Conservation (phyloP, 805 yeast genomes). For the Metschnikowia similis region DNA sequence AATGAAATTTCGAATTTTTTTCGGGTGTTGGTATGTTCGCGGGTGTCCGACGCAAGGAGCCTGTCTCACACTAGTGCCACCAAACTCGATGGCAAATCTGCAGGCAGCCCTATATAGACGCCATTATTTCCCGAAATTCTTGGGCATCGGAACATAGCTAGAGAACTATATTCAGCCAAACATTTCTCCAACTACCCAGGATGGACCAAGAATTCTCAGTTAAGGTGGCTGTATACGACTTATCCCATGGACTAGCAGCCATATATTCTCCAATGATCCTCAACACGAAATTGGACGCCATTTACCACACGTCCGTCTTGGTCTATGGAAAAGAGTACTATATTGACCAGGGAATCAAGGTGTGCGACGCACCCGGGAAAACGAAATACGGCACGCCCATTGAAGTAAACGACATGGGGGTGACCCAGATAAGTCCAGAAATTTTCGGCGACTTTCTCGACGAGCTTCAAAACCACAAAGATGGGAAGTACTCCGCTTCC, state of each 20-base stretch:
- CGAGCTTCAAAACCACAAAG: slow-evolving; percentile 40
- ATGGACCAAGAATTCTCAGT: slow-evolving; percentile 30
- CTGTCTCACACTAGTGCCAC: background rate
- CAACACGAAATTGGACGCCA: slow-evolving; percentile 55
- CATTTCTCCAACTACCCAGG: background rate
- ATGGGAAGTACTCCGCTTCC: slow-evolving; percentile 41
- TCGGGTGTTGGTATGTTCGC: background rate
- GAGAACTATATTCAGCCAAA: background rate
- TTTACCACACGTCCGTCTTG: slow-evolving; percentile 63
- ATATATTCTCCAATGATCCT: slow-evolving; percentile 45
- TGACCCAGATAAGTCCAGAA: slow-evolving; percentile 48
- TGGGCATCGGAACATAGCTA: background rate
- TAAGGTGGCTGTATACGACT: slow-evolving; percentile 57
- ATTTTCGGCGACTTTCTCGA: slow-evolving; percentile 49
- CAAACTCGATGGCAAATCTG: slow-evolving; percentile 2
- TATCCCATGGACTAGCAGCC: slow-evolving; percentile 59
- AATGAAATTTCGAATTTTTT: background rate
- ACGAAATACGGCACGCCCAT: slow-evolving; percentile 59
- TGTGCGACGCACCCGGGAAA: slow-evolving; percentile 39
- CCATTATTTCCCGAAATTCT: background rate
- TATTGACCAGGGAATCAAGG: slow-evolving; percentile 55
- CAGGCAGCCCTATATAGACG: background rate
- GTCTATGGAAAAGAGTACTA: slow-evolving; percentile 52
- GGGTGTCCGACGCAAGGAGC: background rate
- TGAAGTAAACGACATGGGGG: slow-evolving; percentile 51